Base-by-base conservation (phyloP, 495 filamentous ascomycete species). In the Echria macrotheca region DNA sequence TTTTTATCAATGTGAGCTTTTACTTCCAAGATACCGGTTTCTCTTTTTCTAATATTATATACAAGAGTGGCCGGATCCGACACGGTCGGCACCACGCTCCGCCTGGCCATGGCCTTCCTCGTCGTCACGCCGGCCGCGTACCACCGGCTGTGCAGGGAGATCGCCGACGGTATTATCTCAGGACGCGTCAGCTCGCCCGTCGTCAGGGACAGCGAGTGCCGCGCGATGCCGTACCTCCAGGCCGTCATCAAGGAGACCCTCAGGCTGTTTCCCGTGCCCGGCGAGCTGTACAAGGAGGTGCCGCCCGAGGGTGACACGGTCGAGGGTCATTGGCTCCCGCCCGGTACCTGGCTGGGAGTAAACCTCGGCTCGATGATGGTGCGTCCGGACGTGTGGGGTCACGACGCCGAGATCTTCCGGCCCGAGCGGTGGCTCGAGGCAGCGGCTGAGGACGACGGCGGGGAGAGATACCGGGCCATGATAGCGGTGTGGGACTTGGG, bases 81-180 rank as follows among this genome's bases (percentile, higher is more conserved):
- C 47, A 80, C 79, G 8, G 80, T 78, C 0, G 75, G 75, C 0
- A 79, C 76, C 2, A 67, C 76, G 12, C 70, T 84, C 53, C 72
- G 75, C 39, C 69, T 68, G 1, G 64, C 78, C 45, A 66, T 83
- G 44, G 61, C 72, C 21, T 73, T 73, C 54, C 56, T 83, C 19
- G 57, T 82, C 10, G 62, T 63, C 1, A 68, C 75, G 46, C 61
- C 61, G 2, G 42, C 49, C 0, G 63, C 75, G 1, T 83, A 81
- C 55, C 55, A 65, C 14, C 69, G 66, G 22, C 71, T 85, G 47
- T 70, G 77, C 65, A 61, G 56, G 3, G 82, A 84, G 50, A 79
- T 84, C 29, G 70, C 79, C 41, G 61, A 46, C 18, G 61, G 11
- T 10, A 21, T 29, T 19, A 2, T 15, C 35, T 23, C 15, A 11